Base-by-base conservation (phyloP, 148 eudicot genomes). In the Silene conica region DNA sequence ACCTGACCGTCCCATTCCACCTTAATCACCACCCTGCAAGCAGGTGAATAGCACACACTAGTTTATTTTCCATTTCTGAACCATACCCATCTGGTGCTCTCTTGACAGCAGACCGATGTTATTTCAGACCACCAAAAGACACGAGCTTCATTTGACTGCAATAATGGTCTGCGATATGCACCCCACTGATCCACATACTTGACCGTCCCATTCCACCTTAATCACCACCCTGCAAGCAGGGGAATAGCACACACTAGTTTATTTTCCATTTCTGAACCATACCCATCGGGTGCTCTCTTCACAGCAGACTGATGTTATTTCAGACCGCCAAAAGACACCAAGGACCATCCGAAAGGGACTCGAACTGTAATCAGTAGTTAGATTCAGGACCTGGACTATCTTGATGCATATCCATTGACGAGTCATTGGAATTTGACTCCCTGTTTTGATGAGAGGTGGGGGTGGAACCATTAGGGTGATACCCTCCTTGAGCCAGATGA, bases 341-440 rank as follows among this genome's bases (percentile, higher is more conserved):
- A 22, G 26, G 61, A 48, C 45, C 21, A 45, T 26, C 26, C 73
- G 46, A 72, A 66, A 72, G 67, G 67, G 61, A 73, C 57, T 69
- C 72, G 13, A 64, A 71, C 26, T 23, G 62, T 61, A 48, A 63
- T 90, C 85, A 87, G 77, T 79, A 82, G 80, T 82, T 79, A 75
- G 92, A 83, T 74, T 86, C 90, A 38, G 85, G 90, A 55, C 80
- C 83, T 45, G 95, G 89, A 77, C 90, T 89, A 76, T 89, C 96
- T 65, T 90, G 78, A 73, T 91, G 87, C 96, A 93, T 91, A 69
- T 93, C 96, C 98, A 93, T 91, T 15, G 89, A 80, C 12, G 96
- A 86, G 79, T 91, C 98, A 61, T 84, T 85, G 23, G 84, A 77
- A 63, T 88, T 87, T 6, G 84, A 68, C 62, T 88, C 87, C 79